A percentile compares a stretch with the other conserved stretches of the same genome.
Conservation (phyloP, 768 basidiomycete genomes). For the Mrakia gelida region DNA sequence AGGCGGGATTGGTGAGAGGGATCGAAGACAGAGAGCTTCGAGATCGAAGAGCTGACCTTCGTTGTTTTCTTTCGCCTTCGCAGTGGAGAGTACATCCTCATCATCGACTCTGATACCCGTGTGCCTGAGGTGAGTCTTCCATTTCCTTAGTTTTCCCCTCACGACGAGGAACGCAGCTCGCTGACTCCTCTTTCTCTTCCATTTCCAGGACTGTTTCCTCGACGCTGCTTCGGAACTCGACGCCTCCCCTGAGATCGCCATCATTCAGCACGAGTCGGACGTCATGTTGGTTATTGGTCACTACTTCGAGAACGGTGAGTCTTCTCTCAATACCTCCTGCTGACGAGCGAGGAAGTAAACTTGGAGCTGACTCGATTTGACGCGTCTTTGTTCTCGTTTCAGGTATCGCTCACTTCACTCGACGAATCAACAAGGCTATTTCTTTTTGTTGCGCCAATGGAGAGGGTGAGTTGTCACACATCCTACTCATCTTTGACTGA, state of each 20-base stretch:
- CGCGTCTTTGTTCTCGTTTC: slow-evolving; percentile 1
- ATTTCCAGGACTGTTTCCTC: slow-evolving; percentile 67
- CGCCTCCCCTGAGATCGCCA: slow-evolving; percentile 75
- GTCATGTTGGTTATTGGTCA: slow-evolving; percentile 87
- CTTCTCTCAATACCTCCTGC: neutral
- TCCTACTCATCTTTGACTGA: neutral
- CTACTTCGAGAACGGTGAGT: slow-evolving; percentile 61
- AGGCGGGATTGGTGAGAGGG: slow-evolving; percentile 48
- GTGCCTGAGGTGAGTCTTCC: neutral
- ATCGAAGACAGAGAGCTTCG: neutral
- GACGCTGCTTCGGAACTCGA: slow-evolving; percentile 82
- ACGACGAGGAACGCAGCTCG: neutral
- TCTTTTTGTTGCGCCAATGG: slow-evolving; percentile 43
- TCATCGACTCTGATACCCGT: slow-evolving; percentile 29
- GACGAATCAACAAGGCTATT: slow-evolving; percentile 62
- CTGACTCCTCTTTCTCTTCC: neutral
- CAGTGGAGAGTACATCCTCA: slow-evolving; percentile 34
- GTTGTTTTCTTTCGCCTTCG: neutral
- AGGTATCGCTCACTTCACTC: slow-evolving; percentile 80
- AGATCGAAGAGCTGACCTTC: neutral
- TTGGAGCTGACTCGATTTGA: neutral
- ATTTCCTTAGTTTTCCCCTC: neutral
- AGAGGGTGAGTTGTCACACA: slow-evolving; percentile 33
- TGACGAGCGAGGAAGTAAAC: too few relatives aligned
- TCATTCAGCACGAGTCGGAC: slow-evolving; percentile 83